A percentile compares a stretch with the other conserved stretches of the same genome.
Evolutionary conservation across 805 yeast species (phyloP).

Genomic region (Schwanniomyces polymorphus): DNA sequence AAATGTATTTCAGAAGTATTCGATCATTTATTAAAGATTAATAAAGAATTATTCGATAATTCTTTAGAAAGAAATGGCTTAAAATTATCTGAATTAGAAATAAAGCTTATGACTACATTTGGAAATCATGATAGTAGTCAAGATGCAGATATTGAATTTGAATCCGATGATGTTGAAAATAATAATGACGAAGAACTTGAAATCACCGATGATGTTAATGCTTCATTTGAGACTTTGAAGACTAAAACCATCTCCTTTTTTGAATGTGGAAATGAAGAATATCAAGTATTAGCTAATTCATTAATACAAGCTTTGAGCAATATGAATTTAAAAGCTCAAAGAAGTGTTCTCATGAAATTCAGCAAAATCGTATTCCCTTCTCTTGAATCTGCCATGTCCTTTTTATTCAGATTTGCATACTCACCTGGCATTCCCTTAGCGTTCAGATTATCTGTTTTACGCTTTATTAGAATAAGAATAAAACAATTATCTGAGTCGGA

Average conservation of each 20-base stretch:
- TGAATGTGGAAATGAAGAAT: slow-evolving; percentile 35
- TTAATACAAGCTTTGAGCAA: slow-evolving; percentile 45
- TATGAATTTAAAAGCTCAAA: slow-evolving; percentile 12
- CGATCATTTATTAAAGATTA: slow-evolving; percentile 18
- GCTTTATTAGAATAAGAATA: slow-evolving; percentile 34
- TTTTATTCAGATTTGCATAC: slow-evolving; percentile 55
- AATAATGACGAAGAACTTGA: slow-evolving; percentile 15
- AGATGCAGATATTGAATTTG: slow-evolving; percentile 34
- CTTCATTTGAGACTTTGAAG: slow-evolving; percentile 12
- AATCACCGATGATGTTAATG: slow-evolving; percentile 16
- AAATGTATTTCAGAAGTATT: slow-evolving; percentile 15
- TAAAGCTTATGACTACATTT: slow-evolving; percentile 68
- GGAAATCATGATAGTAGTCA: slow-evolving; percentile 19
- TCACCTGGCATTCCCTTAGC: slow-evolving; percentile 60
- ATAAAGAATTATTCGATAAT: slow-evolving; percentile 19
- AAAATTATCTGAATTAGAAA: slow-evolving; percentile 39
- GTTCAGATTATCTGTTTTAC: slow-evolving; percentile 52
- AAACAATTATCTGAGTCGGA: slow-evolving; percentile 29
- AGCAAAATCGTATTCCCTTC: slow-evolving; percentile 31
- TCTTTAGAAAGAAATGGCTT: slow-evolving; percentile 16
- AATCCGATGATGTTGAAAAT: slow-evolving; percentile 22
- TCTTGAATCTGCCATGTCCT: slow-evolving; percentile 51
- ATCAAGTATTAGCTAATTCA: slow-evolving; percentile 38
- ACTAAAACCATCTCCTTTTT: slow-evolving; percentile 16
- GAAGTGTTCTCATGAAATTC: slow-evolving; percentile 12